Base-by-base conservation (phyloP, 2,329 filamentous ascomycete species). In the Penicillium sp. region DNA sequence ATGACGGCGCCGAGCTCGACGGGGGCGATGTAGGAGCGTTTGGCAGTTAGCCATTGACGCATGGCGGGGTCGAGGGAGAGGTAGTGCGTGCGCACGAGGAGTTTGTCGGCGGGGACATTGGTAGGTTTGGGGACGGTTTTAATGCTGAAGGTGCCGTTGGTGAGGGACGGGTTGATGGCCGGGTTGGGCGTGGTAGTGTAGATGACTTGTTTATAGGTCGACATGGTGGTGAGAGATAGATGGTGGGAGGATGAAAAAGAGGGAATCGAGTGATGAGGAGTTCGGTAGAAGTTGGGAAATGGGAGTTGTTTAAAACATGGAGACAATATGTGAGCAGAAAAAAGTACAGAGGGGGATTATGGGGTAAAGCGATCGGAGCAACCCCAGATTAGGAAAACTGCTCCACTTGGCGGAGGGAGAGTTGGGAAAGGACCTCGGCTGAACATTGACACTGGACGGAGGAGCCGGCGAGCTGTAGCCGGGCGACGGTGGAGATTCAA, bases 31-130 rank as follows among this genome's bases (percentile, higher is more conserved):
- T 92, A 92, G 1, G 88, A 85, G 33, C 84, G 79, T 40, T 78
- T 77, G 53, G 80, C 81, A 62, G 78, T 89, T 22, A 92, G 76
- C 88, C 88, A 91, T 60, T 86, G 86, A 68, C 89, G 84, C 89
- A 91, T 91, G n/a, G 89, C 88, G 1, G 89, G 89, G 75, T 92
- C 89, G 42, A 92, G 81, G 10, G 86, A 88, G 48, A 91, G 81
- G 70, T 91, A 91, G 61, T 89, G 79, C 1, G 78, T 78, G 60
- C 81, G 78, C 59, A 83, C 79, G 60, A 92, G 81, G 58, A 91
- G 80, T 71, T 91, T 78, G 65, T 87, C 87, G 79, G 73, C 63
- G 10, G 74, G 73, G 14, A 76, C 67, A 68, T 72, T 60, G 51
- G 70, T 67, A 22, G 70, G 62, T 53, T 68, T 64, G 51, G 69